Base-by-base conservation (phyloP, 306 rosid species). In the Clitoria ternatea region DNA sequence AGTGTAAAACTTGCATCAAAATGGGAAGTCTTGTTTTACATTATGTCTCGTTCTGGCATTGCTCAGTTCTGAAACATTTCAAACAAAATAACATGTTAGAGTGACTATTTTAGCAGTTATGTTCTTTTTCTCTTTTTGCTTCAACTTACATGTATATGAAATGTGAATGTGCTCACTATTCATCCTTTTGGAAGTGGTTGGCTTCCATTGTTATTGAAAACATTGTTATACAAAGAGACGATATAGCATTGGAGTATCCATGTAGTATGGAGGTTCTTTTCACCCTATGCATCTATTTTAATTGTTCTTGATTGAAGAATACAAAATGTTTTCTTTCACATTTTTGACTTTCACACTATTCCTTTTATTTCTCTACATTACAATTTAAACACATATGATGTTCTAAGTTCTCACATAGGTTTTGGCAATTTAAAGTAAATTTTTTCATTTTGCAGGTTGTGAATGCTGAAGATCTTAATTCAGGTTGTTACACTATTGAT, bases 171-270 rank as follows among this genome's bases (percentile, higher is more conserved):
- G 63, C 62, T 67, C 82, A 84, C 69, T 69, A 27, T 36, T 40
- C 82, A 94, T 97, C 92, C 97, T 57, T 94, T 94, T 57, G 99
- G 99, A 76, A 94, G 92, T 71, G 99, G 99, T 67, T n/a, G n/a
- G n/a, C n/a, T n/a, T n/a, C 42, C 19, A 30, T 50, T 87, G 83
- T 85, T 77, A 72, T 76, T 83, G 84, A 54, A 74, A 75, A 89
- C 91, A 59, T 24, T 29, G 68, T 18, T 61, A 35, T 82, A 94
- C 99, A 94, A 89, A 82, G 75, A 82, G 20, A 47, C 70, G 78
- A 20, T 18, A 79, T 94, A 71, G 40, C 84, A 13, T 42, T 40
- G 70, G 66, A n/a, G 59, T 44, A 29, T 20, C 7, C 50, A 32
- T 69, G 40, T 22, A n/a, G 30, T 74, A 37, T 39, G 15, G 37